phyloP scores from a whole-genome alignment of 2,329 filamentous ascomycete species.

The Penicillium psychrosexuale region DNA sequence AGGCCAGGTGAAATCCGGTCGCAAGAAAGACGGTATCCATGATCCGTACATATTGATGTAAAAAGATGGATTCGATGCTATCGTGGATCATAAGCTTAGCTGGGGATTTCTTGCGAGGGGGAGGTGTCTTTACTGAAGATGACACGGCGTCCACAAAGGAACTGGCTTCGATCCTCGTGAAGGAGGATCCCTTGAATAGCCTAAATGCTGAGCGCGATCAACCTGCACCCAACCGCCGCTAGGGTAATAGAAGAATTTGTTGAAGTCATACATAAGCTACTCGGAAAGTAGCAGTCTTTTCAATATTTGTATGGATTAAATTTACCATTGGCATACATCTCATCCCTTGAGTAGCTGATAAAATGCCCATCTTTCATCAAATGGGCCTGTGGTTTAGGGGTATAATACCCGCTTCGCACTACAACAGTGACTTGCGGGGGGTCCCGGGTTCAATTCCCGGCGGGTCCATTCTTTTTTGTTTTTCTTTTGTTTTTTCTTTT shows the following conservation, averaged over 20 bases:
- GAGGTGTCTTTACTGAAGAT: too few species aligned
- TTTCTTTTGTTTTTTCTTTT: not conserved
- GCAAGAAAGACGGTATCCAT: constrained; percentile 20
- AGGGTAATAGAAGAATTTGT: too few species aligned
- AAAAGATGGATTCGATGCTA: not conserved
- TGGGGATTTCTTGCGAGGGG: too few species aligned
- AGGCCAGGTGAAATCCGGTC: constrained; percentile 30
- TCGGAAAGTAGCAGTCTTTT: not conserved
- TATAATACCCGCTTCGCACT: constrained; percentile 15
- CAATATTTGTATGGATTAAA: not conserved
- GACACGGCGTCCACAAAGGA: too few species aligned
- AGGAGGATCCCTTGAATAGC: too few species aligned
- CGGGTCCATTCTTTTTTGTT: constrained; percentile 9
- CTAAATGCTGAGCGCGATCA: too few species aligned
- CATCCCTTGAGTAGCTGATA: not conserved
- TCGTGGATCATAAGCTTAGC: too few species aligned
- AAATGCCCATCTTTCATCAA: not conserved
- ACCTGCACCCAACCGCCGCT: too few species aligned
- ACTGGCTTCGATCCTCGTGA: too few species aligned
- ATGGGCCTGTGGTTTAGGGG: constrained; percentile 14
- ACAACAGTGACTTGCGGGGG: constrained; percentile 9
- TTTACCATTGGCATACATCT: not conserved
- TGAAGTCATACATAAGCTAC: too few species aligned
- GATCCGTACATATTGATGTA: constrained; percentile 7
- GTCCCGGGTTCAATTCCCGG: constrained; percentile 19